Conservation (phyloP, 2,329 filamentous ascomycete genomes). For the Helotiales sp. region DNA sequence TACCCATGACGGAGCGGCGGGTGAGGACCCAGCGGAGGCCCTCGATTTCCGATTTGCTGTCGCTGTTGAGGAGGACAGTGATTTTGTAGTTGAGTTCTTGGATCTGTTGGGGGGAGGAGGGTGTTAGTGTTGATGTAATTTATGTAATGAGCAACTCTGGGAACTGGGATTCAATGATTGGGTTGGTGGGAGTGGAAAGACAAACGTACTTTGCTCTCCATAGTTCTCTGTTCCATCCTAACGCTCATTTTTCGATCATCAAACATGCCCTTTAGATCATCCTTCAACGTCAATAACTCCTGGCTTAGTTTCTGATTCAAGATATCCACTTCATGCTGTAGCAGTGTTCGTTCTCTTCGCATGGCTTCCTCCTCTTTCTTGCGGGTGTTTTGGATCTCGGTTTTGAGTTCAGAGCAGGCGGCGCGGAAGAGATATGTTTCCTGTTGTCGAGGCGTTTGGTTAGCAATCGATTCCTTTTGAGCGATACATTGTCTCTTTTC, state of each 20-base stretch:
- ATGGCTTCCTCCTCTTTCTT: slow-evolving; percentile 79
- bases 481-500: background rate
- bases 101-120: slow-evolving; percentile 56
- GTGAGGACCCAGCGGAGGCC: slow-evolving; percentile 85
- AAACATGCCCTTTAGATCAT: slow-evolving; percentile 94
- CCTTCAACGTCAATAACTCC: slow-evolving; percentile 79
- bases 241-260: slow-evolving; percentile 95
- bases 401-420: slow-evolving; percentile 88
- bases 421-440: slow-evolving; percentile 93
- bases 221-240: slow-evolving; percentile 81
- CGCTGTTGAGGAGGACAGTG: slow-evolving; percentile 85
- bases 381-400: slow-evolving; percentile 81
- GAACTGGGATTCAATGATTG: no score
- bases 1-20: slow-evolving; percentile 65
- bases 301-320: slow-evolving; percentile 83
- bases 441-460: slow-evolving; percentile 44
- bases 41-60: slow-evolving; percentile 91
- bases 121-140: slow-evolving; percentile 1
- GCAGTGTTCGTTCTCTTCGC: slow-evolving; percentile 78
- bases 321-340: slow-evolving; percentile 97
- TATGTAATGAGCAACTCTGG: no score
- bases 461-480: background rate
- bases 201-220: slow-evolving; percentile 74
- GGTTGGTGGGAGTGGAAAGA: background rate
- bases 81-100: slow-evolving; percentile 98